These are phyloP conservation scores for Graphilbum fragrans DNA, from an alignment of 2,329 filamentous ascomycete species.

Conservation along the genomic window DNA sequence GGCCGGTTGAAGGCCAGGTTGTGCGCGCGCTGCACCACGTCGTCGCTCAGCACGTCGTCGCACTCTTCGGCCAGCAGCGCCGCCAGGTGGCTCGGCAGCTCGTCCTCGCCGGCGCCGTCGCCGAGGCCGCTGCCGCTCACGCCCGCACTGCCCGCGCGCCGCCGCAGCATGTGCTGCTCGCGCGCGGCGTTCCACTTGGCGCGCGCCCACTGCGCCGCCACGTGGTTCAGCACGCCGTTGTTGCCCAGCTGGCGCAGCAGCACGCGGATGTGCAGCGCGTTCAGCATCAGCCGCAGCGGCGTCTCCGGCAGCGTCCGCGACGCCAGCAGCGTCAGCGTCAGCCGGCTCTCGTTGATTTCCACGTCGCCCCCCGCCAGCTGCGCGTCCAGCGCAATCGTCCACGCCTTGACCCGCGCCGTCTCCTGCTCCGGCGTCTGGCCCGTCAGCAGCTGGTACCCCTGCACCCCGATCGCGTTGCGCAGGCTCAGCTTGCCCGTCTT, in stretches of 20 bases:
- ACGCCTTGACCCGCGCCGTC: conserved; percentile 74
- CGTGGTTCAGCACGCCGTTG: conserved; percentile 51
- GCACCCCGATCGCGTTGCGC: conserved; percentile 64
- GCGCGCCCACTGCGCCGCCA: conserved; percentile 62
- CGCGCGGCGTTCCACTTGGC: conserved; percentile 74
- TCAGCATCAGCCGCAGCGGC: conserved; percentile 75
- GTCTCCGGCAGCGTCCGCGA: conserved; percentile 79
- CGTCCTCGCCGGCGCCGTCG: conserved; percentile 35
- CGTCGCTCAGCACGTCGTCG: conserved; percentile 67
- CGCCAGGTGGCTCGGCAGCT: conserved; percentile 65
- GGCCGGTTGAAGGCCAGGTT: conserved; percentile 82
- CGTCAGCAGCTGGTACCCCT: conserved; percentile 66
- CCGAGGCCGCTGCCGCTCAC: background rate
- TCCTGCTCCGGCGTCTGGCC: conserved; percentile 78
- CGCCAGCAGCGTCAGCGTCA: conserved; percentile 76
- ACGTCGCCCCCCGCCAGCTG: conserved; percentile 84
- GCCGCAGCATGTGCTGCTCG: conserved; percentile 41
- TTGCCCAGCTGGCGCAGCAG: conserved; percentile 69
- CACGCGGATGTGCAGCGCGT: conserved; percentile 82
- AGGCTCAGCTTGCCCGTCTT: conserved; percentile 76
- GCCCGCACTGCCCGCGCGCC: conserved; percentile 26
- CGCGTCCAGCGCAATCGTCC: conserved; percentile 86
- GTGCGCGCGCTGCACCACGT: conserved; percentile 72
- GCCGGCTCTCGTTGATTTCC: conserved; percentile 76
- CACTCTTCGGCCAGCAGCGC: conserved; percentile 67